Percentiles rank a stretch among this genome's conserved stretches.
Conservation (phyloP, 257 asterid species). For the Perilla frutescens region DNA sequence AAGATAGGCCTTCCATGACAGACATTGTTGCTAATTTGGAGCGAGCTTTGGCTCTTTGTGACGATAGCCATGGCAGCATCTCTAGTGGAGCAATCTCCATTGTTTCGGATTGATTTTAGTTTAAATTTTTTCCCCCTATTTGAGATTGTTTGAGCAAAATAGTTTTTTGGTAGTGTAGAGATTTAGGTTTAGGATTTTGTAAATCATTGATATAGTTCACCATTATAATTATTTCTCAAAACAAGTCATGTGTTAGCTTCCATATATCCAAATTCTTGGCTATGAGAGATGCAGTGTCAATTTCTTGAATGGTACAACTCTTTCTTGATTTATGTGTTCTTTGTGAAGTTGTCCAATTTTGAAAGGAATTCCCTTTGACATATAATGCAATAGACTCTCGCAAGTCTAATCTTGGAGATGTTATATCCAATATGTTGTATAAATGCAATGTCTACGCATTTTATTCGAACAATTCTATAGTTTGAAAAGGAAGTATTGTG, state of each 20-base stretch:
- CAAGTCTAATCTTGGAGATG: neutral
- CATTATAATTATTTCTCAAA: constrained; percentile 16
- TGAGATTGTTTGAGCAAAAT: constrained; percentile 15
- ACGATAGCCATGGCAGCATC: constrained; percentile 79
- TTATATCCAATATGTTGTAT: neutral
- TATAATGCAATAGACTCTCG: neutral
- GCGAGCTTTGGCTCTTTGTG: constrained; percentile 75
- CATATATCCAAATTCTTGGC: neutral
- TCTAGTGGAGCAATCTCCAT: constrained; percentile 71
- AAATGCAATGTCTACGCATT: too few relatives aligned
- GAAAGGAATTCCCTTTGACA: neutral
- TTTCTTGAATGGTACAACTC: neutral
- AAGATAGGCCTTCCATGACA: constrained; percentile 81
- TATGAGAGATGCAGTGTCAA: neutral
- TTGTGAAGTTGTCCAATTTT: constrained; percentile 1
- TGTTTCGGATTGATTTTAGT: constrained; percentile 58
- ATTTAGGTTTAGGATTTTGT: constrained; percentile 39
- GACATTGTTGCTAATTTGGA: constrained; percentile 86
- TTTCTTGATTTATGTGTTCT: neutral
- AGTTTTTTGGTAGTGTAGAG: constrained; percentile 30
- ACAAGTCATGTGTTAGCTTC: neutral
- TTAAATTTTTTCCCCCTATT: neutral
- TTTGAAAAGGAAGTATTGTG: too few relatives aligned
- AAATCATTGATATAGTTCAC: constrained; percentile 36
- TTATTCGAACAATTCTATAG: too few relatives aligned